A percentile compares a stretch with the other conserved stretches of the same genome.
phyloP scores from a whole-genome alignment of 371 early-diverging fungal species.

The Saksenaea vasiformis region DNA sequence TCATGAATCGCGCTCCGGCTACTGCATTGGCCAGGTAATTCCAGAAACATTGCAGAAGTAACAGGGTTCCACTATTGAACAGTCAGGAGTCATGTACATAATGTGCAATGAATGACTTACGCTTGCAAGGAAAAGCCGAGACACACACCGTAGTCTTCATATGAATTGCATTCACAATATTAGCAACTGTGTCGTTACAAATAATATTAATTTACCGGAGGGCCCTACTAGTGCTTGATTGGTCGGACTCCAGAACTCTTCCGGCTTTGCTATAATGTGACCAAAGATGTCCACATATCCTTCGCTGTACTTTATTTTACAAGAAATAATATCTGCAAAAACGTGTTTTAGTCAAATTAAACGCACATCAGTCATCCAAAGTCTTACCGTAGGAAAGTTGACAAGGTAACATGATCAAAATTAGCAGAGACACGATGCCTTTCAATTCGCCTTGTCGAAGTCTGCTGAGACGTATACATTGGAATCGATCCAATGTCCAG shows the following conservation, averaged over 20 bases:
- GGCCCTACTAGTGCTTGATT: constrained; percentile 26
- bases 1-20: constrained; percentile 49
- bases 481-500: constrained; percentile 37
- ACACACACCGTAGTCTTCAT: background rate
- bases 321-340: constrained; percentile 26
- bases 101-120: background rate
- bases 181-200: background rate
- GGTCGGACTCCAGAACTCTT: constrained; percentile 28
- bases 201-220: constrained; percentile 14
- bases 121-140: background rate
- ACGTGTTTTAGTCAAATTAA: background rate
- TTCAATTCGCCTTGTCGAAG: constrained; percentile 50
- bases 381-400: constrained; percentile 46
- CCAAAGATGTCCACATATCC: constrained; percentile 28
- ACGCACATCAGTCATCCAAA: background rate
- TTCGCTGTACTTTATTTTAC: constrained; percentile 40
- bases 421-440: constrained; percentile 44
- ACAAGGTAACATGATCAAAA: constrained; percentile 47
- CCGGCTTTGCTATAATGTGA: constrained; percentile 31
- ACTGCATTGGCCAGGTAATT: constrained; percentile 55
- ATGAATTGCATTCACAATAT: background rate
- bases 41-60: constrained; percentile 58
- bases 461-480: constrained; percentile 32
- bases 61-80: constrained; percentile 38
- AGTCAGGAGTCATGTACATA: background rate